Evolutionary conservation across 345 rosid genomes (phyloP).

Genomic region (Hypericum perforatum): DNA sequence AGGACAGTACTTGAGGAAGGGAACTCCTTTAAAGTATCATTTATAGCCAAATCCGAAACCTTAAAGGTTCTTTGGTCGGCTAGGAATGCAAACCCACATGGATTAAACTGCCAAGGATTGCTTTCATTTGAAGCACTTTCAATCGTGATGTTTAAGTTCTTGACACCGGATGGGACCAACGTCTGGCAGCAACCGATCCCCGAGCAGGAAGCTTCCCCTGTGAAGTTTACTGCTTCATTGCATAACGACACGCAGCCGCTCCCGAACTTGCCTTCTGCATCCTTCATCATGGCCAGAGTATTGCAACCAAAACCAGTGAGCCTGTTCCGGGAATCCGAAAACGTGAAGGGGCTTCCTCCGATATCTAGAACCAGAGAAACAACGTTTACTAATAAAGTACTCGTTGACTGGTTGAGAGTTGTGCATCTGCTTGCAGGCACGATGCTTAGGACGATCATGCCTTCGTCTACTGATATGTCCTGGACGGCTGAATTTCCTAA

Average conservation of each 20-base stretch:
- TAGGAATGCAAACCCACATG: constrained; percentile 10
- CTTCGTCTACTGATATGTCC: neutral
- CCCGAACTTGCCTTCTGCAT: neutral
- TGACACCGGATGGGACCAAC: constrained; percentile 8
- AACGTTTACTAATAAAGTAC: neutral
- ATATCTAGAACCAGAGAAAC: neutral
- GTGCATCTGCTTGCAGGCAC: neutral
- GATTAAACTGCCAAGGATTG: constrained; percentile 3
- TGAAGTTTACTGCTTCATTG: neutral
- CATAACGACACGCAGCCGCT: constrained; percentile 15
- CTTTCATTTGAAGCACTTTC: neutral
- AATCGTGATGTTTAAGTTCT: neutral
- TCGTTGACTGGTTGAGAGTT: neutral
- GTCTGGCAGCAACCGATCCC: constrained; percentile 24
- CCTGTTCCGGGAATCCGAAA: constrained; percentile 14
- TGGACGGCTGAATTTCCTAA: neutral
- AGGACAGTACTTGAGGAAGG: constrained; percentile 5
- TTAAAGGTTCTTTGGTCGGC: constrained; percentile 4
- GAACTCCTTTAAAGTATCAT: too few relatives aligned
- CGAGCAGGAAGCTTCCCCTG: constrained; percentile 7
- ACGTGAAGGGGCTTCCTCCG: neutral
- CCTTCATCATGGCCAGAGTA: neutral
- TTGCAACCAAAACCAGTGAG: constrained; percentile 23
- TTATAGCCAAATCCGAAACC: neutral
- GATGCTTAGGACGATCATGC: constrained; percentile 1